Base-by-base conservation (phyloP, 306 rosid species). In the Urtica urens region DNA sequence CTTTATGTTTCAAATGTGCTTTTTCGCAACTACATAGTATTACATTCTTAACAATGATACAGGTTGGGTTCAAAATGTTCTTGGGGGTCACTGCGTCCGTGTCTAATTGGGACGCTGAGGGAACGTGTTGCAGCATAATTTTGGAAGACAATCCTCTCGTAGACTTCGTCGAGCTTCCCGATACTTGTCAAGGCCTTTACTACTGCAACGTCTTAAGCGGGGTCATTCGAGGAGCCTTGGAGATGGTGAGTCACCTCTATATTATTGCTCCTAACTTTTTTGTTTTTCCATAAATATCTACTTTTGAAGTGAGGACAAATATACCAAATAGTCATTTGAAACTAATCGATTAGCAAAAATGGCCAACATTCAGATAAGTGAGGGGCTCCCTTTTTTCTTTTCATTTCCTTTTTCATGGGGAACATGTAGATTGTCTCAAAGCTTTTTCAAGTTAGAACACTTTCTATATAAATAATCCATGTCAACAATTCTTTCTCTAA, bases 111-210 rank as follows among this genome's bases (percentile, higher is more conserved):
- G 95, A 90, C 72, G 79, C 87, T 68, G 97, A 90, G 23, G 95
- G 95, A 45, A 81, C 94, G 43, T 76, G 87, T 62, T 90, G 97
- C 66, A 90, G 82, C 49, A 81, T 90, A 51, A 64, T 90, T 68
- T 77, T 90, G 77, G 97, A 90, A 74, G 97, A 90, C 51, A 90
- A 90, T 75, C 95, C 95, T 47, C 64, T 90, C 60, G 97, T 90
- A 37, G 97, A 90, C 75, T 84, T 90, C 58, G 97, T 90, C 51
- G 97, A 90, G 72, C 95, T 90, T 60, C 97, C 97, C 38, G 97
- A 90, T 55, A 75, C 72, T 38, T 90, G 93, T 49, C 97, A 90
- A 60, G 97, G 97, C 64, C 79, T 90, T 24, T 77, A 81, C 74
- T 90, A 90, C 46, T 90, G 97, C 82, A 90, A 90, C 77, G 60